Evolutionary conservation across 805 yeast genomes (phyloP), one percentile per base, ranked within the genome.

Genomic region (Henningerozyma blattae): DNA sequence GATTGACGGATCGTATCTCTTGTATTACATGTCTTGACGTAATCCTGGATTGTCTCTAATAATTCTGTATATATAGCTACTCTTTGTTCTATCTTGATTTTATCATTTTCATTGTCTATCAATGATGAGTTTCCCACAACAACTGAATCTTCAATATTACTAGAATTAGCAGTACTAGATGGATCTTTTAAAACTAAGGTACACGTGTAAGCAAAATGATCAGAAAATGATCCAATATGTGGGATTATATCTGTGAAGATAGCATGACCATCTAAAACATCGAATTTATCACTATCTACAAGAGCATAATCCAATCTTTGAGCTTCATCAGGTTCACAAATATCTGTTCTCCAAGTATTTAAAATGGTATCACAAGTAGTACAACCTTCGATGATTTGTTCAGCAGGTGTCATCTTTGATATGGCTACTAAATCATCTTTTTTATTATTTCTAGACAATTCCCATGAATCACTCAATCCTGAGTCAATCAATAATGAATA

Each of bases 231-330:
- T 18, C 93, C 85, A 1, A 82, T 64, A 1, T 61, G 65, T 0
- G 81, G 78, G 7, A 83, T 59, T 16, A 54, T 48, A 30, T 83
- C 94, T 1, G 85, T 76, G 49, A 91, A 87, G 19, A 66, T 67
- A 2, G 86, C 95, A 5, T 64, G 55, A 0, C 93, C 86, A n/a
- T 63, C 65, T 1, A 68, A 38, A 0, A 85, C 78, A 2, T 45
- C 52, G 16, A 86, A 58, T 31, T 61, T 60, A 0, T 55, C 42
- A 1, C 72, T 56, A 50, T 83, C 94, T 32, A 81, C 72, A 39
- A 91, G 67, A 0, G 95, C 93, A 52, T 89, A 91, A 50, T 91
- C 98, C 32, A 91, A 64, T 28, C 98, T 64, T 47, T 89, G 79
- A 2, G 97, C 96, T 40, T 83, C 86, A 33, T 69, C 65, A 0